These are phyloP conservation scores for Lasiosphaeria hispida DNA, from an alignment of 495 filamentous ascomycete species.

Conservation along the genomic window DNA sequence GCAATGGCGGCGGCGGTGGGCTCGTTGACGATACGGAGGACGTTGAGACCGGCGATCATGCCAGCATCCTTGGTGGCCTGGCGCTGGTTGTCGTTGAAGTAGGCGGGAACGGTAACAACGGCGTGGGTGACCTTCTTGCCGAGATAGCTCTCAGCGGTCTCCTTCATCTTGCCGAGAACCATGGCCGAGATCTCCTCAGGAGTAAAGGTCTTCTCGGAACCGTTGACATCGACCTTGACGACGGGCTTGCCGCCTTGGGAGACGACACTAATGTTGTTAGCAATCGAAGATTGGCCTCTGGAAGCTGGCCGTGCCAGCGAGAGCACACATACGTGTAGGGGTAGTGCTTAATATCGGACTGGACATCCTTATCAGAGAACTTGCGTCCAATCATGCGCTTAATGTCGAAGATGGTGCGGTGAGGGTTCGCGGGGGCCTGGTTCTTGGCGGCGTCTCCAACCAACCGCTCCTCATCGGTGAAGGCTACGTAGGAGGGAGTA, in stretches of 20 bases:
- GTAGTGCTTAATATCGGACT: constrained; percentile 84
- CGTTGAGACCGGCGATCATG: constrained; percentile 90
- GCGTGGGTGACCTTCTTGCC: constrained; percentile 96
- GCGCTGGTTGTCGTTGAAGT: constrained; percentile 99
- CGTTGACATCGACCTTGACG: constrained; percentile 74
- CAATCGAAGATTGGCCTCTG: background rate
- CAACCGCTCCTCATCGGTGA: constrained; percentile 94
- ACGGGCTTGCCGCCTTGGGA: constrained; percentile 79
- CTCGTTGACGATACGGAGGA: constrained; percentile 96
- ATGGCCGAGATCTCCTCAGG: constrained; percentile 88
- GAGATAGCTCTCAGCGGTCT: constrained; percentile 89
- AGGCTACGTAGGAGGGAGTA: constrained; percentile 97
- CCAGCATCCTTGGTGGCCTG: constrained; percentile 98
- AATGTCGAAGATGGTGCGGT: constrained; percentile 85
- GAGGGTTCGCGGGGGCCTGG: constrained; percentile 92
- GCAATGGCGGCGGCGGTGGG: constrained; percentile 86
- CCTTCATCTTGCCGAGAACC: constrained; percentile 94
- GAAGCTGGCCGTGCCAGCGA: background rate
- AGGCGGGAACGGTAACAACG: constrained; percentile 95
- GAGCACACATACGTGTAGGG: constrained; percentile 62
- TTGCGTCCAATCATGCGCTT: constrained; percentile 94
- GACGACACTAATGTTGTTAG: constrained; percentile 50
- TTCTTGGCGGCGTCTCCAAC: constrained; percentile 99
- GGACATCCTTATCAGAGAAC: constrained; percentile 80
- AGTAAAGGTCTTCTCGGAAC: constrained; percentile 72